Evolutionary conservation across 2,329 filamentous ascomycete species (phyloP).

Genomic region (Fusarium aywerte): DNA sequence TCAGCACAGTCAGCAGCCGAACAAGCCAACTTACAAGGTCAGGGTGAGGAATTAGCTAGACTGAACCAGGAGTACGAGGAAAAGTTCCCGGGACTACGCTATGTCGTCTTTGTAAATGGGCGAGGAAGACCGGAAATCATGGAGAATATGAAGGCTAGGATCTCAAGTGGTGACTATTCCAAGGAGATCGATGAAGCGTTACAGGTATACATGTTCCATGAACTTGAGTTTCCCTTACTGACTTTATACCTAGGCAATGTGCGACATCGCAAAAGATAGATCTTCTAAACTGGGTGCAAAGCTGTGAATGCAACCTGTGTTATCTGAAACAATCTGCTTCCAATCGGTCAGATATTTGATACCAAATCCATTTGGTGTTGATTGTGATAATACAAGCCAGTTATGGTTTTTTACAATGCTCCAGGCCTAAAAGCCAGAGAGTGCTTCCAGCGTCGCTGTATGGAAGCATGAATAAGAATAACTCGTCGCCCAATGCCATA

Average conservation of each 20-base stretch:
- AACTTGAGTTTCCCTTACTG: neutral
- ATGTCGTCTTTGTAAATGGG: conserved; percentile 93
- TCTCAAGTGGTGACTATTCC: conserved; percentile 72
- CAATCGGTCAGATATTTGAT: conserved; percentile 1
- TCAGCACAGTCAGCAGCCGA: conserved; percentile 83
- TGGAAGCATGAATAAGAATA: conserved; percentile 19
- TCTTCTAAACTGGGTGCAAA: conserved; percentile 55
- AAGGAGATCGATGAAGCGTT: conserved; percentile 79
- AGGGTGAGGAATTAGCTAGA: conserved; percentile 68
- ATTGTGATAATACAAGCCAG: neutral
- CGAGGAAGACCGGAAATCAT: conserved; percentile 78
- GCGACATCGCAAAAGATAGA: conserved; percentile 86
- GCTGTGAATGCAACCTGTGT: neutral
- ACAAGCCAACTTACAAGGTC: conserved; percentile 77
- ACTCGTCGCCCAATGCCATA: conserved; percentile 14
- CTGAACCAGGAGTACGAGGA: conserved; percentile 84
- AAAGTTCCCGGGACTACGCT: conserved; percentile 83
- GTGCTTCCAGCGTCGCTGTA: conserved; percentile 9
- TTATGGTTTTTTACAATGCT: neutral
- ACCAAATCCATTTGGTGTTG: neutral
- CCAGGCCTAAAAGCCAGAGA: conserved; percentile 3
- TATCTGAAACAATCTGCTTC: conserved; percentile 3
- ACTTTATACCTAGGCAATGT: conserved; percentile 74
- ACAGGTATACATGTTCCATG: conserved; percentile 64
- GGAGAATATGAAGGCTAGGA: conserved; percentile 81